Percentiles rank a stretch among this genome's conserved stretches.
These are phyloP conservation scores for Sclerotinia trifoliorum DNA, from an alignment of 2,329 filamentous ascomycete genomes.

Conservation along the genomic window DNA sequence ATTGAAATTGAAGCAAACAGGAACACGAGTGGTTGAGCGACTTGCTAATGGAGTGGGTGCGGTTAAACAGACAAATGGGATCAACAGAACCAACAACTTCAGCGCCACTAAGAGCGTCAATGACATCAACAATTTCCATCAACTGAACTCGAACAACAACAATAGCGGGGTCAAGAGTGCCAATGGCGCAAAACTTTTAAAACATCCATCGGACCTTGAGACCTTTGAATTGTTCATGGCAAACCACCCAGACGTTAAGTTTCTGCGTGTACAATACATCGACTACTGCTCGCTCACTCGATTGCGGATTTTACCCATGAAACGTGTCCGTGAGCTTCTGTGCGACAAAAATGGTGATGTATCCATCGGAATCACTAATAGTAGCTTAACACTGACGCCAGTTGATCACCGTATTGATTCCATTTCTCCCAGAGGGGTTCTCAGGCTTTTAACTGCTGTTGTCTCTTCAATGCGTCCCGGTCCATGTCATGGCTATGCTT, in stretches of 20 bases:
- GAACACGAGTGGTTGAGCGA: background rate
- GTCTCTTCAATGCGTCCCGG: slow-evolving; percentile 60
- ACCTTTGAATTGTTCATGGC: slow-evolving; percentile 46
- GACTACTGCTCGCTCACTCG: slow-evolving; percentile 73
- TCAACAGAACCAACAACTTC: background rate
- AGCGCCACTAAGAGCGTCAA: background rate
- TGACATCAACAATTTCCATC: background rate
- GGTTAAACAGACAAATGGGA: background rate
- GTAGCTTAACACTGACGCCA: slow-evolving; percentile 64
- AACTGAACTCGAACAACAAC: background rate
- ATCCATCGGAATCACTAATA: slow-evolving; percentile 60
- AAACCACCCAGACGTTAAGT: slow-evolving; percentile 55
- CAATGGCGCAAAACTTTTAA: background rate
- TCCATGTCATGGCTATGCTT: slow-evolving; percentile 59
- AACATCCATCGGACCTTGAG: slow-evolving; percentile 32
- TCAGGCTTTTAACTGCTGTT: slow-evolving; percentile 66
- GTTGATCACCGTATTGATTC: slow-evolving; percentile 59
- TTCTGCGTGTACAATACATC: slow-evolving; percentile 72
- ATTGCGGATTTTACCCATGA: slow-evolving; percentile 65
- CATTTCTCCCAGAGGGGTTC: slow-evolving; percentile 60
- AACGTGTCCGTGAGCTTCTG: slow-evolving; percentile 50
- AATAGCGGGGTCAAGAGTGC: background rate
- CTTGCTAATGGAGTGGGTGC: background rate
- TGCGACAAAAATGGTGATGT: slow-evolving; percentile 39
- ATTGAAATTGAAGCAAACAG: slow-evolving; percentile 41